These are phyloP conservation scores for Macrophomina tecta DNA, from an alignment of 2,329 filamentous ascomycete species.

Conservation along the genomic window DNA sequence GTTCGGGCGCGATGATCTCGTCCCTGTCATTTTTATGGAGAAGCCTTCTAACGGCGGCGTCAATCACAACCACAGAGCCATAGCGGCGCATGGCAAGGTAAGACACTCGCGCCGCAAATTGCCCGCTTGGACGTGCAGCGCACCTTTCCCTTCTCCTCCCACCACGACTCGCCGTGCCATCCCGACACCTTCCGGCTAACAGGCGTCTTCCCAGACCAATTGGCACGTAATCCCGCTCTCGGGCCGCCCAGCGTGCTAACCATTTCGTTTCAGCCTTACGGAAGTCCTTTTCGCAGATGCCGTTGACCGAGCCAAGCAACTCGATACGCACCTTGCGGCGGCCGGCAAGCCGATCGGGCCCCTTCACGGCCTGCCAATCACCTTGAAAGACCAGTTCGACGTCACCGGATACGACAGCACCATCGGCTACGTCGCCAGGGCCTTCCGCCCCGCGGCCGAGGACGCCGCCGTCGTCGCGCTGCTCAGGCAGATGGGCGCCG, in stretches of 20 bases:
- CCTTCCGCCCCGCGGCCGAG: conserved; percentile 54
- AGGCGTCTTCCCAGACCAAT: conserved; percentile 21
- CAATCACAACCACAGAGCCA: conserved; percentile 19
- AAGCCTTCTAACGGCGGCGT: neutral
- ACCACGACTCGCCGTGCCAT: neutral
- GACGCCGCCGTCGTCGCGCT: conserved; percentile 59
- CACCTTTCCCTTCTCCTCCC: neutral
- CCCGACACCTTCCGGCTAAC: conserved; percentile 18
- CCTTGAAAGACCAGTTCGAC: conserved; percentile 58
- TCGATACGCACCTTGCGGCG: conserved; percentile 48
- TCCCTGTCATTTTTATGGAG: conserved; percentile 7
- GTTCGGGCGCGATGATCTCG: neutral
- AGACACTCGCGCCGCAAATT: neutral
- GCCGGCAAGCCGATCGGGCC: conserved; percentile 49
- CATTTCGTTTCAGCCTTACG: conserved; percentile 37
- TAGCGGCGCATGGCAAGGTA: conserved; percentile 22
- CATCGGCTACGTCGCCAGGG: conserved; percentile 68
- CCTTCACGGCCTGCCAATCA: conserved; percentile 56
- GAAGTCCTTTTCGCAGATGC: conserved; percentile 53
- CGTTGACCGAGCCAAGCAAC: conserved; percentile 47
- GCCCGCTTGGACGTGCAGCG: neutral
- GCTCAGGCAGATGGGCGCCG: conserved; percentile 56
- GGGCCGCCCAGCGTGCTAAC: conserved; percentile 18
- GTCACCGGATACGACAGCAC: conserved; percentile 53
- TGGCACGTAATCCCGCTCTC: conserved; percentile 25